These are phyloP conservation scores for Tylopilus vinaceipallidus DNA, from an alignment of 768 basidiomycete genomes.

Conservation along the genomic window DNA sequence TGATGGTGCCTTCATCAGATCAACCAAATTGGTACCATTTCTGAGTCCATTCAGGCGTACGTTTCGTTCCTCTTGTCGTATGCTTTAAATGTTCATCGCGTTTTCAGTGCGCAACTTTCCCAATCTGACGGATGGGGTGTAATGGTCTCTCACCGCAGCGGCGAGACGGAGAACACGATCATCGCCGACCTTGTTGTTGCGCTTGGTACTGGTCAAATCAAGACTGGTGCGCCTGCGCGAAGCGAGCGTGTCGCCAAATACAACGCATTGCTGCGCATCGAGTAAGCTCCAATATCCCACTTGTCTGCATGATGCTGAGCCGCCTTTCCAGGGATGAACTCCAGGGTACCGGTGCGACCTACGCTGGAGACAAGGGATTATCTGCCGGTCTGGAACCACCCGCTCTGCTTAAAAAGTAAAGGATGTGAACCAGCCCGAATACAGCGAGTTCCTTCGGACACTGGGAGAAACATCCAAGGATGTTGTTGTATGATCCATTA, in stretches of 20 bases:
- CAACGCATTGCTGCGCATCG: slow-evolving; percentile 86
- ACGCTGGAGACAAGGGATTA: slow-evolving; percentile 76
- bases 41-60: slow-evolving; percentile 97
- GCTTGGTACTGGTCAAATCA: slow-evolving; percentile 91
- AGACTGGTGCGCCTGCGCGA: slow-evolving; percentile 96
- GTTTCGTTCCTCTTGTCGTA: slow-evolving; percentile 32
- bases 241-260: slow-evolving; percentile 97
- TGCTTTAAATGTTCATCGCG: background rate
- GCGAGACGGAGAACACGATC: slow-evolving; percentile 96
- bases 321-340: slow-evolving; percentile 66
- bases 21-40: slow-evolving; percentile 99
- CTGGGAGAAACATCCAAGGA: background rate
- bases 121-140: slow-evolving; percentile 98
- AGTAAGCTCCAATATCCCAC: slow-evolving; percentile 47
- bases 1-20: slow-evolving; percentile 43
- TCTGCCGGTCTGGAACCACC: slow-evolving; percentile 75
- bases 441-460: slow-evolving; percentile 3
- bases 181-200: slow-evolving; percentile 96
- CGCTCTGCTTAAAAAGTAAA: slow-evolving; percentile 65
- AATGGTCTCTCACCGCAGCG: slow-evolving; percentile 99
- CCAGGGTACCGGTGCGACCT: slow-evolving; percentile 56
- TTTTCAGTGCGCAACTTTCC: slow-evolving; percentile 81
- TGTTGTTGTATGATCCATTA: slow-evolving; percentile 31
- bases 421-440: slow-evolving; percentile 2
- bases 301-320: background rate